Percentiles rank a stretch among this genome's conserved stretches.
Evolutionary conservation across 177 flowering plant genomes (phyloP).

Genomic region (Vitis hybrid): DNA sequence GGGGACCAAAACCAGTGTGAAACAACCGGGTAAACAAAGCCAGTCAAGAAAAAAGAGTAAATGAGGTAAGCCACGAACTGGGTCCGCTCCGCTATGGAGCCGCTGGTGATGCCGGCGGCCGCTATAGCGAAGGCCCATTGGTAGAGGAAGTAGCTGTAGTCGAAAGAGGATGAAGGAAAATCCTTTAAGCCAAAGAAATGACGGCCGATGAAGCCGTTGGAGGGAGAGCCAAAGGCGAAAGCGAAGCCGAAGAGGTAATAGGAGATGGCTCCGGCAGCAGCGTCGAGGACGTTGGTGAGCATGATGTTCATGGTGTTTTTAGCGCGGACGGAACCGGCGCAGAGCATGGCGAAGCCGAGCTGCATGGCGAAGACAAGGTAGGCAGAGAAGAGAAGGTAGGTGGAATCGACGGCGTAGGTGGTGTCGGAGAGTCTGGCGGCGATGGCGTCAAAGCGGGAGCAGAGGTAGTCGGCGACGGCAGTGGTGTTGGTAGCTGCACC

Average conservation of each 20-base stretch:
- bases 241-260: conserved; percentile 60
- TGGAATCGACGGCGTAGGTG: conserved; percentile 45
- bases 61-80: conserved; percentile 58
- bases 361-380: conserved; percentile 66
- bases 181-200: conserved; percentile 40
- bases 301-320: conserved; percentile 72
- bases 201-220: conserved; percentile 49
- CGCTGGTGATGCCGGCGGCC: conserved; percentile 59
- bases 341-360: conserved; percentile 64
- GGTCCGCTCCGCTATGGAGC: conserved; percentile 55
- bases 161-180: conserved; percentile 25
- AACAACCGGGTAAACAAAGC: conserved; percentile 52
- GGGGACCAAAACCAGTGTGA: conserved; percentile 58
- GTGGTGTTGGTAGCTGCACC: conserved; percentile 29
- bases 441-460: conserved; percentile 17
- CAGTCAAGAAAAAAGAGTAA: conserved; percentile 55
- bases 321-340: conserved; percentile 64
- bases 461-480: conserved; percentile 31
- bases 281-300: conserved; percentile 66
- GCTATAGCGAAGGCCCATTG: conserved; percentile 67
- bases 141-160: conserved; percentile 46
- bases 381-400: conserved; percentile 60
- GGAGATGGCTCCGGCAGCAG: conserved; percentile 50
- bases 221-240: conserved; percentile 50
- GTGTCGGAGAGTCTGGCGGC: conserved; percentile 27